Conservation (phyloP, 805 yeast genomes). For the Ogataea siamensis region DNA sequence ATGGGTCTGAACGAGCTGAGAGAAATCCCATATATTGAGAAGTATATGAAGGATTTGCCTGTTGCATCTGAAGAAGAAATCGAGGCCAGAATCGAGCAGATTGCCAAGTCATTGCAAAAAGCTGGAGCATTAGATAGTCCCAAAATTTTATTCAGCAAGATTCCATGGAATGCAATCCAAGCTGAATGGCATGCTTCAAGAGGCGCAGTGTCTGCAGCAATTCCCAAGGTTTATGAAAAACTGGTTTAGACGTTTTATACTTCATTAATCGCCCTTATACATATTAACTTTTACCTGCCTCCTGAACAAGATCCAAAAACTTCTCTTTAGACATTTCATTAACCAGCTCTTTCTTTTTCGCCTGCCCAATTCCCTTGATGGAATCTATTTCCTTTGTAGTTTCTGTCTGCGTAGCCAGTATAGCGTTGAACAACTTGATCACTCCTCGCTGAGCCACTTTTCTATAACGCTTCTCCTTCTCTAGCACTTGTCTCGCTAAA, state of each 20-base stretch:
- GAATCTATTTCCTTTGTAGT: conserved; percentile 68
- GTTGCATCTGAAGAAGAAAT: conserved; percentile 38
- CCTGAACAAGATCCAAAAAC: conserved; percentile 82
- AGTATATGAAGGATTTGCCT: conserved; percentile 36
- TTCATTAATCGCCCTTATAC: conserved; percentile 4
- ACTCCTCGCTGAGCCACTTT: conserved; percentile 53
- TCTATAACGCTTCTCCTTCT: conserved; percentile 63
- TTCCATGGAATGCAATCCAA: conserved; percentile 36
- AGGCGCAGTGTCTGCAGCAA: conserved; percentile 29
- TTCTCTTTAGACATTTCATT: conserved; percentile 85
- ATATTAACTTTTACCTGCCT: conserved; percentile 51
- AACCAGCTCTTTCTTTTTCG: conserved; percentile 55
- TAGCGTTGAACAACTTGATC: conserved; percentile 33
- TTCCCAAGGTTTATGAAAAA: conserved; percentile 28
- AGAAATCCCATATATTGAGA: conserved; percentile 36
- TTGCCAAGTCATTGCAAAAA: conserved; percentile 28
- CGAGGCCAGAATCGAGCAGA: conserved; percentile 30
- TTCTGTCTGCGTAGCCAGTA: conserved; percentile 80
- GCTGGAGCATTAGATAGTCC: conserved; percentile 27
- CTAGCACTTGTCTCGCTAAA: conserved; percentile 41
- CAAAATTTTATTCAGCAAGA: conserved; percentile 29
- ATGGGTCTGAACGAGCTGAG: conserved; percentile 38
- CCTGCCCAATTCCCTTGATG: conserved; percentile 47
- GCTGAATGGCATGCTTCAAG: conserved; percentile 39
- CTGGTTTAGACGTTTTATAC: conserved; percentile 9